Evolutionary conservation across 177 flowering plant species (phyloP).

Genomic region (Vitis hybrid): DNA sequence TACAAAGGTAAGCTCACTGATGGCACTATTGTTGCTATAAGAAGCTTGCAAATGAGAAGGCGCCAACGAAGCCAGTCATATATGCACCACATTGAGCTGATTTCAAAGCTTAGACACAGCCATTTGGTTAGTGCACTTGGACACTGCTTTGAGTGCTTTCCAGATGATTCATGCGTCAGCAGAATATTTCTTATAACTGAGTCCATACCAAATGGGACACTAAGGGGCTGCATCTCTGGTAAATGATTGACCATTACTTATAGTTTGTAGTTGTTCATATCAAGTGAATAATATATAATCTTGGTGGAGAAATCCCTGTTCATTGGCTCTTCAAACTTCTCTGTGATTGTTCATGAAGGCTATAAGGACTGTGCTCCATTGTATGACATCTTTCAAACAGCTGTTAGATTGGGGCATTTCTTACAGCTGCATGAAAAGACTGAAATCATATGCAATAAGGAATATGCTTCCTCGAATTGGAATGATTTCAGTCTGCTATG

Average conservation of each 20-base stretch:
- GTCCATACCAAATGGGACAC: constrained; percentile 20
- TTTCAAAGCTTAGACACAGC: constrained; percentile 37
- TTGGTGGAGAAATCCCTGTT: no score
- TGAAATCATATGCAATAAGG: no score
- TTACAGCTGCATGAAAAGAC: no score
- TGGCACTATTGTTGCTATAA: constrained; percentile 25
- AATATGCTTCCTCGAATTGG: no score
- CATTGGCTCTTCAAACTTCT: no score
- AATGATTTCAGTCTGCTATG: no score
- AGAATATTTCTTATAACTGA: constrained; percentile 25
- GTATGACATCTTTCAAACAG: no score
- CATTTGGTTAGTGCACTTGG: constrained; percentile 40
- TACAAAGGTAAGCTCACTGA: constrained; percentile 28
- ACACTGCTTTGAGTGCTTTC: constrained; percentile 33
- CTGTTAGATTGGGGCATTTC: no score
- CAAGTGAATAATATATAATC: no score
- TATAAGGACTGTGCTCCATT: no score
- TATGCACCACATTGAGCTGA: constrained; percentile 25
- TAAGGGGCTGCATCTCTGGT: constrained; percentile 32
- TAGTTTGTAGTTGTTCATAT: no score
- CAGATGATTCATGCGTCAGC: constrained; percentile 20
- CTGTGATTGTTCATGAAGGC: no score
- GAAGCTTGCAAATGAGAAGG: constrained; percentile 23
- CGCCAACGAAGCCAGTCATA: constrained; percentile 14
- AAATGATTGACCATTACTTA: not conserved